phyloP scores from a whole-genome alignment of 768 basidiomycete genomes.

The Suillus clintonianus region DNA sequence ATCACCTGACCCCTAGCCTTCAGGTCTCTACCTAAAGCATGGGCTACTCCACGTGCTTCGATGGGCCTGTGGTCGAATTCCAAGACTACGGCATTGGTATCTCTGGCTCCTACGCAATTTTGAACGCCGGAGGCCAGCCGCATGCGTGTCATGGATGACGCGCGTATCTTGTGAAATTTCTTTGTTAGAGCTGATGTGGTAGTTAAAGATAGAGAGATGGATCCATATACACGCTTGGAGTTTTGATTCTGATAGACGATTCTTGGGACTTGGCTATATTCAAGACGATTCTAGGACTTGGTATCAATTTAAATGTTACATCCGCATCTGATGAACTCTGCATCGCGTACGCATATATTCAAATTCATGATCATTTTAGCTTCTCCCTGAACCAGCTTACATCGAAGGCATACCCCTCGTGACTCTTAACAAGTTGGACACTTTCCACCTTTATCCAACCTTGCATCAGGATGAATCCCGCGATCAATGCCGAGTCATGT shows the following conservation, averaged over 20 bases:
- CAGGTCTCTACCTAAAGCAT: slow-evolving; percentile 87
- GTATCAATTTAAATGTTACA: background rate
- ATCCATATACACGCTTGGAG: background rate
- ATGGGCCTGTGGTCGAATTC: slow-evolving; percentile 89
- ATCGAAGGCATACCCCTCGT: background rate
- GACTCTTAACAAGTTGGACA: too few species aligned
- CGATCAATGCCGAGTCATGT: too few species aligned
- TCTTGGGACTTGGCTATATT: too few species aligned
- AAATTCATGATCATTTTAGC: too few species aligned
- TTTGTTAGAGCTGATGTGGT: slow-evolving; percentile 74
- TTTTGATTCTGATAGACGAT: background rate
- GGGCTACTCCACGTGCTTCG: slow-evolving; percentile 95
- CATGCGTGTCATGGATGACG: slow-evolving; percentile 72
- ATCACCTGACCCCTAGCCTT: background rate
- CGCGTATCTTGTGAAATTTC: slow-evolving; percentile 79
- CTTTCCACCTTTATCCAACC: too few species aligned
- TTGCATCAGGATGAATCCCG: too few species aligned
- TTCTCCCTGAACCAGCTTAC: too few species aligned
- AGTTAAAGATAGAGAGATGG: background rate
- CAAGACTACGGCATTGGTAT: slow-evolving; percentile 89
- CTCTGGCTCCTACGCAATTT: slow-evolving; percentile 83
- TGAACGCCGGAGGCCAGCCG: slow-evolving; percentile 53
- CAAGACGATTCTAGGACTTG: too few species aligned
- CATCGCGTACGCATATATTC: background rate
- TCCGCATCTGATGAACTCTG: background rate